Evolutionary conservation across 352 stramenopile species (phyloP).

Genomic region (Globisporangium lucens): DNA sequence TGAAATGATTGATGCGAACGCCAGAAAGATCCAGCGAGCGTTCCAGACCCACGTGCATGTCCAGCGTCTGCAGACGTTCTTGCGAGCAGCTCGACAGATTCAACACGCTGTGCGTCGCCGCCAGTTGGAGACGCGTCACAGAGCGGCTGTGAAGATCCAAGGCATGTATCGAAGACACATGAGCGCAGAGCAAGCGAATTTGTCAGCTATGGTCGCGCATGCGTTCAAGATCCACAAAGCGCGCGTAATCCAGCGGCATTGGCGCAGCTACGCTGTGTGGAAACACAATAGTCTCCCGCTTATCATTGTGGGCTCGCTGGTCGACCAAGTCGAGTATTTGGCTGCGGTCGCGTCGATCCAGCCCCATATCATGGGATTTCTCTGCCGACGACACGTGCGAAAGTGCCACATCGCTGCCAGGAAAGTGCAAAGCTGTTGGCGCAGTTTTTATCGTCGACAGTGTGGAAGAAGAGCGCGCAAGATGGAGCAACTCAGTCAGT

Average conservation of each 20-base stretch:
- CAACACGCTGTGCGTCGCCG: slow-evolving; percentile 25
- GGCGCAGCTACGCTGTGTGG: slow-evolving; percentile 31
- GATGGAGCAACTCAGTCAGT: slow-evolving; percentile 21
- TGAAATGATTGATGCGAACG: slow-evolving; percentile 19
- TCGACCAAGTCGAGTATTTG: slow-evolving; percentile 47
- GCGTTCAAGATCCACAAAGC: slow-evolving; percentile 18
- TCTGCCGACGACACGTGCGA: slow-evolving; percentile 36
- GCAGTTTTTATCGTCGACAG: slow-evolving; percentile 8
- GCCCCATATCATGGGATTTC: slow-evolving; percentile 33
- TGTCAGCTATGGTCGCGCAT: slow-evolving; percentile 1
- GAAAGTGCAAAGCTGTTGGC: slow-evolving; percentile 44
- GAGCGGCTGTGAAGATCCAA: slow-evolving; percentile 21
- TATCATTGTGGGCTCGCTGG: slow-evolving; percentile 22
- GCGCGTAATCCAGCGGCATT: slow-evolving; percentile 29
- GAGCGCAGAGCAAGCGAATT: neutral
- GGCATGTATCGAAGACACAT: slow-evolving; percentile 12
- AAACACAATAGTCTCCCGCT: slow-evolving; percentile 23
- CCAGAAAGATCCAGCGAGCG: slow-evolving; percentile 34
- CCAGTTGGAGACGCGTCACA: neutral
- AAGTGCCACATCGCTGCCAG: slow-evolving; percentile 21
- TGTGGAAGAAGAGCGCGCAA: slow-evolving; percentile 23
- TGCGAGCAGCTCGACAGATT: slow-evolving; percentile 23
- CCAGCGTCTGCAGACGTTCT: neutral
- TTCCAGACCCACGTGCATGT: slow-evolving; percentile 21
- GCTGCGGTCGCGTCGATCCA: slow-evolving; percentile 45